Evolutionary conservation across 306 rosid species (phyloP).

Genomic region (Quillaja saponaria): DNA sequence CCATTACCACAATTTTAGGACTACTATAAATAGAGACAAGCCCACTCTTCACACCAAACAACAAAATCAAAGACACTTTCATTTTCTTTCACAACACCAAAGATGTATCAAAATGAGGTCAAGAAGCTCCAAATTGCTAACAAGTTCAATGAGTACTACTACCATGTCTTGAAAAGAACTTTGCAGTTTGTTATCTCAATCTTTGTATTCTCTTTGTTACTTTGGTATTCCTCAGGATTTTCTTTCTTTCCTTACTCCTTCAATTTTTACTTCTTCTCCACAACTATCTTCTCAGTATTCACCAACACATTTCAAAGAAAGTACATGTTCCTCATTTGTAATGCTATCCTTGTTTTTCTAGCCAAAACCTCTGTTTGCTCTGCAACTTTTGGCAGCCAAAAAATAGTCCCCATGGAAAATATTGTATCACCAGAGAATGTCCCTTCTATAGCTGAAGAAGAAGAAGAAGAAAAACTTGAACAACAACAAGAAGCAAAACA

Average conservation of each 20-base stretch:
- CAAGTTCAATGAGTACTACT: slow-evolving; percentile 18
- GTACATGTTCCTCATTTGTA: slow-evolving; percentile 69
- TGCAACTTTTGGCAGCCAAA: neutral
- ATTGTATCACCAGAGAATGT: slow-evolving; percentile 2
- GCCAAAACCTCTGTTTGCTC: slow-evolving; percentile 40
- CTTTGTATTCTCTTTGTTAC: slow-evolving; percentile 38
- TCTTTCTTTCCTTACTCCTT: slow-evolving; percentile 47
- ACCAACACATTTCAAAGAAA: slow-evolving; percentile 59
- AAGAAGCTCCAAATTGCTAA: slow-evolving; percentile 22
- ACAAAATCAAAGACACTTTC: neutral
- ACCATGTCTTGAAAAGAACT: slow-evolving; percentile 34
- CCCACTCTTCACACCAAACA: slow-evolving; percentile 14
- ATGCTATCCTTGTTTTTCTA: slow-evolving; percentile 64
- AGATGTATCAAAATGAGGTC: slow-evolving; percentile 35
- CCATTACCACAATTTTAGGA: slow-evolving; percentile 6
- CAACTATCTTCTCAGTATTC: slow-evolving; percentile 50
- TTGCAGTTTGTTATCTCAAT: slow-evolving; percentile 35
- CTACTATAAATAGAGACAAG: slow-evolving; percentile 34
- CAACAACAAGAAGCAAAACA: neutral
- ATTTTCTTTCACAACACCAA: slow-evolving; percentile 6
- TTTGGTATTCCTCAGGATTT: slow-evolving; percentile 43
- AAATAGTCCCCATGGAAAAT: neutral
- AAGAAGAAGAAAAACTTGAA: neutral
- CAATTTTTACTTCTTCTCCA: slow-evolving; percentile 55
- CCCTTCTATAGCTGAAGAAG: slow-evolving; percentile 14